Conservation (phyloP, 768 basidiomycete species). For the Boletus barrowsii region DNA sequence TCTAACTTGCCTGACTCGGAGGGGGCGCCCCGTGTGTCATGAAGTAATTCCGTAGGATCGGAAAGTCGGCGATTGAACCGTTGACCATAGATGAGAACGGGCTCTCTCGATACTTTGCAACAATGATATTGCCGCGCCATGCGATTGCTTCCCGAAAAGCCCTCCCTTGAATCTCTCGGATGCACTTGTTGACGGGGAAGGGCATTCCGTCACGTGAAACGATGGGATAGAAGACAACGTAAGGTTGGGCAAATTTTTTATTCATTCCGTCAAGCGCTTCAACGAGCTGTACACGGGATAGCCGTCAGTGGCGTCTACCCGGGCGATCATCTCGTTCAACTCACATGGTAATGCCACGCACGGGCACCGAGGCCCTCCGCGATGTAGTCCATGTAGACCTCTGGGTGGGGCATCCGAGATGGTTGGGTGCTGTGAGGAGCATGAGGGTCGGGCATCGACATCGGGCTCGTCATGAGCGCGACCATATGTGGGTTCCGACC, state of each 20-base stretch:
- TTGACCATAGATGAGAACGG: conserved; percentile 56
- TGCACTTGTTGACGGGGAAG: conserved; percentile 74
- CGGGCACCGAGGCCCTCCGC: conserved; percentile 66
- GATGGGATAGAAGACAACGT: conserved; percentile 76
- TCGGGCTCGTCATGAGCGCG: conserved; percentile 68
- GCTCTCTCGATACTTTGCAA: conserved; percentile 62
- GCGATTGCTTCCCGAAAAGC: conserved; percentile 59
- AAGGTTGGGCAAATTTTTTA: conserved; percentile 72
- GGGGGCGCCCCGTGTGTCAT: conserved; percentile 57
- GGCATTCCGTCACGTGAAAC: conserved; percentile 78
- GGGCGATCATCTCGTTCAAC: conserved; percentile 20
- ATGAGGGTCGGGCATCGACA: conserved; percentile 42
- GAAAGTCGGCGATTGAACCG: conserved; percentile 81
- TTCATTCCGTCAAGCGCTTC: conserved; percentile 80
- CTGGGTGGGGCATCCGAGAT: conserved; percentile 75
- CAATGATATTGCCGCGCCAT: conserved; percentile 78
- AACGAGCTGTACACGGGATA: conserved; percentile 46
- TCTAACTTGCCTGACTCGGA: conserved; percentile 32
- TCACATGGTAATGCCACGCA: conserved; percentile 72
- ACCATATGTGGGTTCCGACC: conserved; percentile 73
- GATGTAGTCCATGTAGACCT: conserved; percentile 83
- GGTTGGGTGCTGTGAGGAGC: conserved; percentile 43
- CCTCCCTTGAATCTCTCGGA: conserved; percentile 70
- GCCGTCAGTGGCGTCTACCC: conserved; percentile 18
- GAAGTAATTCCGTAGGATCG: conserved; percentile 77